Conservation (phyloP, 768 basidiomycete genomes). For the Mycena floridula region DNA sequence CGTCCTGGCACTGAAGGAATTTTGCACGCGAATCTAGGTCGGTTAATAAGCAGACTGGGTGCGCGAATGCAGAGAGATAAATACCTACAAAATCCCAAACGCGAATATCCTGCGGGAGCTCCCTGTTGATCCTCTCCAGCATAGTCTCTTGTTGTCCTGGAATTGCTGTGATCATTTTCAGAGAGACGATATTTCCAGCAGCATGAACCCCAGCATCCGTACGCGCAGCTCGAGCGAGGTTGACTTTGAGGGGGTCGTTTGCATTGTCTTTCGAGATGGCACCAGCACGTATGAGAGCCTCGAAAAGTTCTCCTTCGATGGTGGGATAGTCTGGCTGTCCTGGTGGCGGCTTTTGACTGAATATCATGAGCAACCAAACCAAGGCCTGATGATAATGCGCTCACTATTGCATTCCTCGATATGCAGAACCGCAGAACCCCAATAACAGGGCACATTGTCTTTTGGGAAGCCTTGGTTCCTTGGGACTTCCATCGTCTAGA, state of each 20-base stretch:
- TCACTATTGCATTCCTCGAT: conserved; percentile 95
- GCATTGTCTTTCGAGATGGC: conserved; percentile 95
- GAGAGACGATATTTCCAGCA: conserved; percentile 86
- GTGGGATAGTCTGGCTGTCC: conserved; percentile 75
- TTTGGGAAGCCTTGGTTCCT: conserved; percentile 68
- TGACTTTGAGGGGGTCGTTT: conserved; percentile 84
- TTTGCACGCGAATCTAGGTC: conserved; percentile 58
- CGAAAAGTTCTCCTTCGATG: conserved; percentile 87
- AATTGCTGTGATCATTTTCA: conserved; percentile 80
- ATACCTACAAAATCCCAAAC: conserved; percentile 82
- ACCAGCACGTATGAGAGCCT: conserved; percentile 82
- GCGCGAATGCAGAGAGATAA: background rate
- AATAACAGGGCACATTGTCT: conserved; percentile 78
- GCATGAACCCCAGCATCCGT: conserved; percentile 98
- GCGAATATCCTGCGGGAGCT: conserved; percentile 87
- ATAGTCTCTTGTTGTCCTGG: conserved; percentile 68
- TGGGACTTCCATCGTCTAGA: conserved; percentile 19
- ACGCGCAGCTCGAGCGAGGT: conserved; percentile 81
- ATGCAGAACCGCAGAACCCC: conserved; percentile 90
- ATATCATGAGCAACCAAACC: conserved; percentile 1
- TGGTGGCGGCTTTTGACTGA: conserved; percentile 6
- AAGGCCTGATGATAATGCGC: conserved; percentile 18
- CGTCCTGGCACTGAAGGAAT: conserved; percentile 79
- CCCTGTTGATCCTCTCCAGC: conserved; percentile 69
- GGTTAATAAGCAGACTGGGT: background rate